Base-by-base conservation (phyloP, 2,329 filamentous ascomycete species). In the Aspergillus aculeatinus region DNA sequence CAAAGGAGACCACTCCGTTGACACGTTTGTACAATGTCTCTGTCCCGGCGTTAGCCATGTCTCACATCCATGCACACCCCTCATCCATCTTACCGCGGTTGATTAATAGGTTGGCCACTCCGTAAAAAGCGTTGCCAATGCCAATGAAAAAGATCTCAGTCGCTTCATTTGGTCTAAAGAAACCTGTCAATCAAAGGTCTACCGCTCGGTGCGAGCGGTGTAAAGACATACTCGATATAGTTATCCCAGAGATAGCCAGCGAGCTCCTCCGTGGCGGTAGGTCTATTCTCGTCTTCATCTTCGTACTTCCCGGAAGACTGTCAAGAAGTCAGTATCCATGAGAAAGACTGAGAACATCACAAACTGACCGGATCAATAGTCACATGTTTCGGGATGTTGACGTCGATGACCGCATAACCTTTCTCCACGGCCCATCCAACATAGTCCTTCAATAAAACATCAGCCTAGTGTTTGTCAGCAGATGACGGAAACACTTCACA, bases 201-300 rank as follows among this genome's bases (percentile, higher is more conserved):
- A 23, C 21, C 19, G 9, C 9, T 35, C 4, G 5, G 29, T 16
- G 23, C 14, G 3, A 3, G 9, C 5, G 10, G 9, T 10, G 7
- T 16, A 5, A 12, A 48, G 39, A 35, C 80, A 68, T 75, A 86
- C 80, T 96, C 91, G 21, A 99, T 87, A 71, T 97, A 97, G 72
- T 99, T 99, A 68, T 97, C 93, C 95, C 95, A 99, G 14, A 99
- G 80, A 70, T 96, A 98, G 61, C 85, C 87, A 4, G 94, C 86
- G 11, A 97, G 80, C 62, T 94, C 88, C 63, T 89, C 87, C 0
- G 82, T 83, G 57, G 81, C 81, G 25, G 73, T 73, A 61, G 85
- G 87, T 74, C 85, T 85, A 57, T 72, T 77, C 66, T 65, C 77
- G 60, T 77, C 71, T 9, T 78, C 74, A 7, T 81, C 80, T 63